Base-by-base conservation (phyloP, 805 yeast genomes). In the Saccharomycopsis schoenii region DNA sequence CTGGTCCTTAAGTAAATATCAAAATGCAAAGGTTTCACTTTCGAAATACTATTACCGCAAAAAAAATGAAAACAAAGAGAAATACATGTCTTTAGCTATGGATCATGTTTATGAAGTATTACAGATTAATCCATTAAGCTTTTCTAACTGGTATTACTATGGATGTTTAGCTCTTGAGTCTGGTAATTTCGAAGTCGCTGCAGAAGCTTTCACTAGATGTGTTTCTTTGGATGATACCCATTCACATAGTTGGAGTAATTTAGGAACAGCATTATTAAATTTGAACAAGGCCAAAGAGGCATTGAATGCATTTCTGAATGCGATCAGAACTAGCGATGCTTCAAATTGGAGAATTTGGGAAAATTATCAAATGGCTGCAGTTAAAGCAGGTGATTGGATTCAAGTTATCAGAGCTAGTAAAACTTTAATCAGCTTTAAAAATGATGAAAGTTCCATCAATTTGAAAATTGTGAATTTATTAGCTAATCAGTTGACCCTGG, bases 121-220 rank as follows among this genome's bases (percentile, higher is more conserved):
- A 62, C 75, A 79, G 24, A 83, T 83, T 34, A 86, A 86, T 69
- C 94, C 97, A 10, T 75, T 89, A 59, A 82, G 81, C 67, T 83
- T 81, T 66, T 89, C 87, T 19, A 87, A 93, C 41, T 91, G 98
- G 96, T 93, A 85, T 70, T 83, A 91, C 68, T 91, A 92, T 69
- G 98, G 98, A 5, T 89, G 97, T 69, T 76, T 92, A 60, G 97
- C 96, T 0, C 75, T 94, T 57, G 97, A 90, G 69, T 72, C 83
- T 14, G 78, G 74, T 8, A 83, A 86, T 66, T 88, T 80, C 74
- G 87, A 84, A 25, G 72, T 88, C 54, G 96, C 97, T 0, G 85
- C 96, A 0, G 96, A 89, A 69, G 97, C 97, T 0, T 92, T 94
- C 70, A 86, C 96, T 0, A 78, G 97, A 68, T 90, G 97, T 74